Evolutionary conservation across 208 protist species (phyloP).

Genomic region (Crithidia brevicula): DNA sequence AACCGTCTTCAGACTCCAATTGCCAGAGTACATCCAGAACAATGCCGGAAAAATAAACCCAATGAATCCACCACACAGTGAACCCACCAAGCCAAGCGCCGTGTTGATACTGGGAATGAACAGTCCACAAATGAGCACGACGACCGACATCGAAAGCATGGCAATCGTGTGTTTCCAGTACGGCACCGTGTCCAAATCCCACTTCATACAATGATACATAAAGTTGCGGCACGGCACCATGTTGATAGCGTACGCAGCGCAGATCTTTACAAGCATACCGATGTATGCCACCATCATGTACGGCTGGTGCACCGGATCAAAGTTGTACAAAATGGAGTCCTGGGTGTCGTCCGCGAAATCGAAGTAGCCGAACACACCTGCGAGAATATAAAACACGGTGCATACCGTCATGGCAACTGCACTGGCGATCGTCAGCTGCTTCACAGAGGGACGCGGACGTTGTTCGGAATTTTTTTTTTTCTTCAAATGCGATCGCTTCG

Average conservation of each 20-base stretch:
- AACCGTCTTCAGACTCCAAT: slow-evolving; percentile 58
- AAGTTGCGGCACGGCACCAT: slow-evolving; percentile 67
- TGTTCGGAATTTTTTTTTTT: slow-evolving; percentile 70
- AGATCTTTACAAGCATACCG: slow-evolving; percentile 75
- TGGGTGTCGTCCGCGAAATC: slow-evolving; percentile 67
- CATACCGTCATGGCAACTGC: not conserved
- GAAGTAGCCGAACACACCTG: slow-evolving; percentile 62
- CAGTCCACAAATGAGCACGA: slow-evolving; percentile 52
- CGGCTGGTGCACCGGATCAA: slow-evolving; percentile 60
- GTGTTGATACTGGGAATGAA: slow-evolving; percentile 77
- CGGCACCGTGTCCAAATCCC: slow-evolving; percentile 58
- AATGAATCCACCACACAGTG: slow-evolving; percentile 66
- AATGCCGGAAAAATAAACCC: slow-evolving; percentile 75
- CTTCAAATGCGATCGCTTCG: too few relatives aligned
- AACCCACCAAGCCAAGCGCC: slow-evolving; percentile 69
- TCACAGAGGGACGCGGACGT: slow-evolving; percentile 37
- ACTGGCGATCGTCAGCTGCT: not conserved
- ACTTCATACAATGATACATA: slow-evolving; percentile 55
- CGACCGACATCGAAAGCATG: slow-evolving; percentile 31
- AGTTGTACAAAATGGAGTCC: slow-evolving; percentile 64
- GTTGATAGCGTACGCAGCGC: slow-evolving; percentile 63
- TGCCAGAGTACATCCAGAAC: slow-evolving; percentile 74
- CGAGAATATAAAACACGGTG: not conserved
- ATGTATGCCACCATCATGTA: slow-evolving; percentile 77
- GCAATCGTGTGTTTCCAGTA: slow-evolving; percentile 70